Evolutionary conservation across 768 basidiomycete genomes (phyloP).

Genomic region (Lactarius trivialis): DNA sequence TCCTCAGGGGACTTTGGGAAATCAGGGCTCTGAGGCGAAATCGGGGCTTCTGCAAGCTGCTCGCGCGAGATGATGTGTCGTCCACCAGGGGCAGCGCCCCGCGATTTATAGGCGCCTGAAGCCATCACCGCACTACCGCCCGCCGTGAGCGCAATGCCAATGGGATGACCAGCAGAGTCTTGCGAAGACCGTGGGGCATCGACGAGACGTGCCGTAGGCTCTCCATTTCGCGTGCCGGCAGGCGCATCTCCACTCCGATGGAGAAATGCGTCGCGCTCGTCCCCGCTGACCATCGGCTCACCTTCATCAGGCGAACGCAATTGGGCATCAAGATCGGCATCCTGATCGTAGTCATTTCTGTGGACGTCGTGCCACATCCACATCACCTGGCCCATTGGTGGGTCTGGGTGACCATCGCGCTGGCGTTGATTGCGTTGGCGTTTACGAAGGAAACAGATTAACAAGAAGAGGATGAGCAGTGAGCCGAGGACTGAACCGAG

Average conservation of each 20-base stretch:
- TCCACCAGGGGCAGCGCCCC: neutral
- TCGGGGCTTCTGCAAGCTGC: conserved; percentile 1
- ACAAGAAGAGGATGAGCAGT: conserved; percentile 11
- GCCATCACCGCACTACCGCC: neutral
- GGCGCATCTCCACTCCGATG: conserved; percentile 29
- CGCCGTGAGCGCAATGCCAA: conserved; percentile 12
- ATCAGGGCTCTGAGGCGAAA: neutral
- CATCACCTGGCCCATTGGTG: conserved; percentile 13
- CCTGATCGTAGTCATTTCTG: conserved; percentile 4
- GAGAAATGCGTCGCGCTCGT: conserved; percentile 63
- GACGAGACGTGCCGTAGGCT: conserved; percentile 18
- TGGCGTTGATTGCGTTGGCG: conserved; percentile 26
- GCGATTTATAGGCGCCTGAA: neutral
- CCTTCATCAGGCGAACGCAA: conserved; percentile 48
- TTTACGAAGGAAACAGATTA: conserved; percentile 33
- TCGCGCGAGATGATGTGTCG: conserved; percentile 18
- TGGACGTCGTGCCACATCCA: conserved; percentile 23
- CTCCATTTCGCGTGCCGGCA: neutral
- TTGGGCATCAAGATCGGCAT: conserved; percentile 21
- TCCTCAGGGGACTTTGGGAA: conserved; percentile 5
- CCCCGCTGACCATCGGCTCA: conserved; percentile 61
- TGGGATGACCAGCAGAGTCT: conserved; percentile 8
- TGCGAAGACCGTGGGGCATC: conserved; percentile 1
- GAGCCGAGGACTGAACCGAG: conserved; percentile 20
- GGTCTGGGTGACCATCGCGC: neutral